Evolutionary conservation across 2,329 filamentous ascomycete genomes (phyloP).

Genomic region (Fusarium sp.): DNA sequence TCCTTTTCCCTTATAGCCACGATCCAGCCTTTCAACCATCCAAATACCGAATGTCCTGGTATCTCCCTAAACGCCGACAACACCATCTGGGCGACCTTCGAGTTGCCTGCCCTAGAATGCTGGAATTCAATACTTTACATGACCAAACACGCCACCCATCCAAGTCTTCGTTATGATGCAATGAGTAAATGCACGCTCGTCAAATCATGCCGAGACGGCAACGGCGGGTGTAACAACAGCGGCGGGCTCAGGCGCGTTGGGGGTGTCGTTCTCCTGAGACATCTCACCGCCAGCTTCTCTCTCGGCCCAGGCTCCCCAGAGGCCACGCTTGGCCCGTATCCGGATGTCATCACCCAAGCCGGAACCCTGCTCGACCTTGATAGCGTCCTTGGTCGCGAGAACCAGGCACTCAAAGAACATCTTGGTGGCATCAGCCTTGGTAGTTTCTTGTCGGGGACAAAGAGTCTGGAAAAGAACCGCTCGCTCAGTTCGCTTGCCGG

Average conservation of each 20-base stretch:
- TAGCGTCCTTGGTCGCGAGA: conserved; percentile 95
- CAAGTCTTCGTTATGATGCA: conserved; percentile 47
- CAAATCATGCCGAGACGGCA: conserved; percentile 57
- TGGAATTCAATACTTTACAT: conserved; percentile 56
- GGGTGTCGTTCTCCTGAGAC: conserved; percentile 62
- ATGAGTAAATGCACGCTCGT: conserved; percentile 29
- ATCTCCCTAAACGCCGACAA: conserved; percentile 60
- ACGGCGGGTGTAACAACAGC: conserved; percentile 54
- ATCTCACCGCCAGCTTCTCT: conserved; percentile 76
- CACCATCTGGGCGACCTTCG: conserved; percentile 53
- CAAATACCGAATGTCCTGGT: conserved; percentile 55
- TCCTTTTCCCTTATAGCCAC: conserved; percentile 47
- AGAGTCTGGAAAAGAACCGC: conserved; percentile 92
- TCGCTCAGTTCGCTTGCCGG: conserved; percentile 80
- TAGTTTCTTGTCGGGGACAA: conserved; percentile 85
- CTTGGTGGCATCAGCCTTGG: conserved; percentile 93
- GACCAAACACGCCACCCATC: conserved; percentile 48
- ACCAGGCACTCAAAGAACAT: conserved; percentile 99
- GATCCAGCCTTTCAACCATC: conserved; percentile 26
- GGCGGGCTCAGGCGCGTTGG: conserved; percentile 56
- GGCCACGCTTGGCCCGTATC: conserved; percentile 91
- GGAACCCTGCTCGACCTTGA: conserved; percentile 92
- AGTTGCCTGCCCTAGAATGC: conserved; percentile 54
- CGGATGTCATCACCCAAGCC: conserved; percentile 84
- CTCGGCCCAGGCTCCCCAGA: conserved; percentile 98